A percentile compares a stretch with the other conserved stretches of the same genome.
phyloP scores from a whole-genome alignment of 2,329 filamentous ascomycete species.

The Trichophyton simii region DNA sequence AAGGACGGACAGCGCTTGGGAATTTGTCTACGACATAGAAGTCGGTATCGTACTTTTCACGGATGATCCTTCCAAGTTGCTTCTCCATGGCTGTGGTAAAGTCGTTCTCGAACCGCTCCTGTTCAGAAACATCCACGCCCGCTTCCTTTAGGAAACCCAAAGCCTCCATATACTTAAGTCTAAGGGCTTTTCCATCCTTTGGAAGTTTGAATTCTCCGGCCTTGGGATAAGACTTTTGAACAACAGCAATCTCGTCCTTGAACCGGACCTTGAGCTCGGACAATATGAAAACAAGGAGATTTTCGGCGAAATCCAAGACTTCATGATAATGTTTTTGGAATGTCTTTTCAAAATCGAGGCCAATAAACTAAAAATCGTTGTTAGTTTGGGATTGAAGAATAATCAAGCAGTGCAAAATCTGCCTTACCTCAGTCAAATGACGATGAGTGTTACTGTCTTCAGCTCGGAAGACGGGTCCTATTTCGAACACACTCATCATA shows the following conservation, averaged over 20 bases:
- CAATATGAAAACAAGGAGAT: slow-evolving; percentile 39
- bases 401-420: background rate
- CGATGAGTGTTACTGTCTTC: slow-evolving; percentile 57
- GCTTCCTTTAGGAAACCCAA: slow-evolving; percentile 37
- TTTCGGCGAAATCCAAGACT: slow-evolving; percentile 38
- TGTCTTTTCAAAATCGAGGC: slow-evolving; percentile 42
- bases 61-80: slow-evolving; percentile 74
- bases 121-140: slow-evolving; percentile 38
- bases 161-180: slow-evolving; percentile 40
- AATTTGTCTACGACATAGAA: slow-evolving; percentile 98
- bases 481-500: slow-evolving; percentile 52
- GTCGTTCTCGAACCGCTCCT: slow-evolving; percentile 37
- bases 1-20: slow-evolving; percentile 74
- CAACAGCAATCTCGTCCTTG: slow-evolving; percentile 33
- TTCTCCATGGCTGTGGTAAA: slow-evolving; percentile 39
- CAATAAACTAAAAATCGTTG: slow-evolving; percentile 30
- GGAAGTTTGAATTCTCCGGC: slow-evolving; percentile 39
- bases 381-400: background rate
- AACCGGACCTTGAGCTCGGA: slow-evolving; percentile 34
- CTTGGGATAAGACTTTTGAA: slow-evolving; percentile 39
- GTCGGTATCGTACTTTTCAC: slow-evolving; percentile 82
- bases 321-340: slow-evolving; percentile 41
- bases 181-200: slow-evolving; percentile 37
- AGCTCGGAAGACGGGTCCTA: slow-evolving; percentile 54
- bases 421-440: slow-evolving; percentile 48